Evolutionary conservation across 129 eudicot species (phyloP).

Genomic region (Centrapalus pauciflorus): DNA sequence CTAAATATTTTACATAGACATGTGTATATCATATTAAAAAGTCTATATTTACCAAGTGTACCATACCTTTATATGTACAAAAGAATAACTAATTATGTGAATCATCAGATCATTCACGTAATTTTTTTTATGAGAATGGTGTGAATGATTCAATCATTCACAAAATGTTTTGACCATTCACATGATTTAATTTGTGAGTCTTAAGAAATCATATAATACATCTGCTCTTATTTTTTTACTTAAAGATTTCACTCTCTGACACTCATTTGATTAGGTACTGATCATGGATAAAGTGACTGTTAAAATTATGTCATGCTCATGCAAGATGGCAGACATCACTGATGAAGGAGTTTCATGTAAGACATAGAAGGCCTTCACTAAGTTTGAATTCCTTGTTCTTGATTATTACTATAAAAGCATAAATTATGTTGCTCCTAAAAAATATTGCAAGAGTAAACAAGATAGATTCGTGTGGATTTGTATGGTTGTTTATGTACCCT

Average conservation of each 20-base stretch:
- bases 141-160: no score
- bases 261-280: slow-evolving; percentile 59
- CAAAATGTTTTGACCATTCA: no score
- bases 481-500: neutral
- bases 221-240: neutral
- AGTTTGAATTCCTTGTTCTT: slow-evolving; percentile 17
- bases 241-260: neutral
- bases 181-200: no score
- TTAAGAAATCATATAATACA: neutral
- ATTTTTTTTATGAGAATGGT: no score
- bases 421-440: neutral
- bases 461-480: neutral
- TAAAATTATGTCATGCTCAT: slow-evolving; percentile 78
- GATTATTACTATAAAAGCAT: neutral
- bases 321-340: slow-evolving; percentile 98
- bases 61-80: no score
- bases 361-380: slow-evolving; percentile 35
- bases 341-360: slow-evolving; percentile 98
- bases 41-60: no score
- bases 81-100: no score
- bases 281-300: slow-evolving; percentile 88
- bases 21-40: no score
- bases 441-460: neutral
- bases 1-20: no score
- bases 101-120: no score